These are phyloP conservation scores for Cercospora sp. DNA, from an alignment of 2,329 filamentous ascomycete genomes.

Conservation along the genomic window DNA sequence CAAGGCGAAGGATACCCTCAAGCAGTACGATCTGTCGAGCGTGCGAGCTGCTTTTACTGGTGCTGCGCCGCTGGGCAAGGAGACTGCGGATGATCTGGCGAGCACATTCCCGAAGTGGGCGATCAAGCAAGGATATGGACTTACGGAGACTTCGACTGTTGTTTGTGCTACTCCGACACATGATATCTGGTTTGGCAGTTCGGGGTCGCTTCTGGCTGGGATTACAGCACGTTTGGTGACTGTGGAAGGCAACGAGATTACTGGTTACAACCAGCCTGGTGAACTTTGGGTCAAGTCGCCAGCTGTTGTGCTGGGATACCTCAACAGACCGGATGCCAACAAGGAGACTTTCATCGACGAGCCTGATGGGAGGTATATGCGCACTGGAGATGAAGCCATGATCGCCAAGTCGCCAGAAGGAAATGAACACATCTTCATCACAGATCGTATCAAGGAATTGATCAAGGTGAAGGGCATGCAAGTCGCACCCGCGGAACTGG, in stretches of 20 bases:
- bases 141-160: conserved; percentile 77
- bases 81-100: conserved; percentile 66
- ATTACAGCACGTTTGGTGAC: conserved; percentile 67
- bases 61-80: conserved; percentile 74
- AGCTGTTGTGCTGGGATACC: conserved; percentile 76
- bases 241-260: conserved; percentile 69
- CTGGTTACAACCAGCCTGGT: conserved; percentile 69
- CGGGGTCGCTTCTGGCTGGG: conserved; percentile 68
- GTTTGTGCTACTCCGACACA: conserved; percentile 60
- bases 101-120: conserved; percentile 63
- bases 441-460: conserved; percentile 74
- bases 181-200: conserved; percentile 71
- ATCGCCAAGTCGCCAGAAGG: conserved; percentile 64
- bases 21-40: conserved; percentile 70
- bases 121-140: conserved; percentile 65
- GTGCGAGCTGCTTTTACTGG: conserved; percentile 69
- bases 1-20: conserved; percentile 61
- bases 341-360: conserved; percentile 67
- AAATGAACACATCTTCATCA: conserved; percentile 79
- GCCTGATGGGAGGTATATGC: conserved; percentile 63
- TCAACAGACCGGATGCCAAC: conserved; percentile 83
- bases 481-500: conserved; percentile 81
- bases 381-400: conserved; percentile 81
- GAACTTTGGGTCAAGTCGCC: conserved; percentile 80
- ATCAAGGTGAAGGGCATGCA: conserved; percentile 65